Evolutionary conservation across 1,284 basidiomycete genomes (phyloP), one percentile per base, ranked within the genome.

Genomic region (Clitocybe nebularis): DNA sequence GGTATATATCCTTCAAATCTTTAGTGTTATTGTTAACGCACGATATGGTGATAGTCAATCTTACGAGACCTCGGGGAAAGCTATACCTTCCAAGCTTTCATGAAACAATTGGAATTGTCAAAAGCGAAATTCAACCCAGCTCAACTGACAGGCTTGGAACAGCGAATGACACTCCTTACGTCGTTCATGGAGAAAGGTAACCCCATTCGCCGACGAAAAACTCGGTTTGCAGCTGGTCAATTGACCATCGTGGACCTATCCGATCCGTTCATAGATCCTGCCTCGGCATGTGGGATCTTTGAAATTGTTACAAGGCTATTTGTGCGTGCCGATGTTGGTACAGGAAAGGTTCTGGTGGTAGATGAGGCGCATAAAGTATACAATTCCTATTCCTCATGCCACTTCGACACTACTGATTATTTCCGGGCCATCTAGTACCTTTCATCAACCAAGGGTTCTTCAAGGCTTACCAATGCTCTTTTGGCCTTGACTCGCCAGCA

Each of bases 291-390:
- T 45, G 75, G 77, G 0, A 55, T 87, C 1, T 88, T 87, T 45
- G 82, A 88, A 46, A 84, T 87, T 9, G 59, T 84, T 0, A 69
- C 74, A 0, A 69, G 84, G 19, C 52, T 84, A 1, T 88, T 86
- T 51, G 71, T 84, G n/a, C 68, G 82, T 13, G 70, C 78, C 0
- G 64, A 79, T 8, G 69, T 84, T 0, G 66, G 60, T 2, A 79
- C 78, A 0, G 85, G 84, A 2, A 87, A 87, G 48, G 76, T 86
- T 0, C 67, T 87, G 1, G 70, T 88, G 0, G 77, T 88, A 0
- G 84, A 87, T 38, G 85, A 87, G 48, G 84, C 84, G 0, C 84
- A 87, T 51, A 87, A 87, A 57, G 84, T 81, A 66, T 37, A 7
- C n/a, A 36, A 19, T n/a, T n/a, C n/a, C n/a, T n/a, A n/a, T n/a